Percentiles rank a stretch among this genome's conserved stretches.
Conservation (phyloP, 441 rosid genomes). For the Adansonia madagascariensis region DNA sequence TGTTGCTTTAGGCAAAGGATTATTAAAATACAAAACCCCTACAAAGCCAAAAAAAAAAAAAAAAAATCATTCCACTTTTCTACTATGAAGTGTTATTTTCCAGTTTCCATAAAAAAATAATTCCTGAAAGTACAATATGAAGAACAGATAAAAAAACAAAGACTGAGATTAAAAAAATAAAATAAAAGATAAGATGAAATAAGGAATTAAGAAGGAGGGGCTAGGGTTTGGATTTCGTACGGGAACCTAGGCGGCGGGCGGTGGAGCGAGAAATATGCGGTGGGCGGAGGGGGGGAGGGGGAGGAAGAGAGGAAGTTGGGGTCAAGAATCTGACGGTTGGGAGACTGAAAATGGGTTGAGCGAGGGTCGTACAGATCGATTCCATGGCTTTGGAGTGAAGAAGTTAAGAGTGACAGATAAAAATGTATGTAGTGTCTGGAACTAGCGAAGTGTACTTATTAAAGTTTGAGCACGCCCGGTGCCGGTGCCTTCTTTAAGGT, state of each 20-base stretch:
- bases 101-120: not conserved
- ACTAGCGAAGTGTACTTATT: not conserved
- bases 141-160: not conserved
- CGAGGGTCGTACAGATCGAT: conserved; percentile 37
- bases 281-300: conserved; percentile 30
- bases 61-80: not conserved
- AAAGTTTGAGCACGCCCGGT: not conserved
- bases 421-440: not conserved
- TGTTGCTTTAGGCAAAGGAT: conserved; percentile 51
- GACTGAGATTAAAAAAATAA: not conserved
- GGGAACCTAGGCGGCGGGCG: conserved; percentile 33
- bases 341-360: not conserved
- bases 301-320: conserved; percentile 15
- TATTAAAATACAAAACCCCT: conserved; percentile 39
- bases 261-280: conserved; percentile 23
- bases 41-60: not conserved
- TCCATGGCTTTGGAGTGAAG: conserved; percentile 37
- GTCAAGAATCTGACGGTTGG: conserved; percentile 22
- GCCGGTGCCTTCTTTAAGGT: conserved; percentile 5
- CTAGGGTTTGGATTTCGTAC: conserved; percentile 46
- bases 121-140: not conserved
- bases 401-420: not conserved
- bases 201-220: conserved; percentile 2
- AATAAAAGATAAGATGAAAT: not conserved
- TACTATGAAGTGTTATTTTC: not conserved